These are phyloP conservation scores for Candida maltosa DNA, from an alignment of 805 yeast genomes.

Conservation along the genomic window DNA sequence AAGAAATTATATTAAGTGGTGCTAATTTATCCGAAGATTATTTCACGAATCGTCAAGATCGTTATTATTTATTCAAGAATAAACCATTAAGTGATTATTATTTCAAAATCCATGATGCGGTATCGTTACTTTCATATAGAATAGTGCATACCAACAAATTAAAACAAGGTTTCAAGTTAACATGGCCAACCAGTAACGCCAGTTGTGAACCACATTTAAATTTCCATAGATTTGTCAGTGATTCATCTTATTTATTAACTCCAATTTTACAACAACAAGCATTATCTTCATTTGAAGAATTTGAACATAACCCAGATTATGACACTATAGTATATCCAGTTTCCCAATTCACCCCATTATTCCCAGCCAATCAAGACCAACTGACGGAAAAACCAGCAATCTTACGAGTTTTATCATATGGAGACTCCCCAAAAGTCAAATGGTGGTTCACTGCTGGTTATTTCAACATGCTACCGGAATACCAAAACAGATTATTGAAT, in stretches of 20 bases:
- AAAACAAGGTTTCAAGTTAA: slow-evolving; percentile 50
- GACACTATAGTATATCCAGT: slow-evolving; percentile 83
- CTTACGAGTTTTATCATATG: slow-evolving; percentile 54
- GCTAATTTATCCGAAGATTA: slow-evolving; percentile 91
- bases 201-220: slow-evolving; percentile 66
- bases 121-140: slow-evolving; percentile 69
- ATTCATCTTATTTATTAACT: slow-evolving; percentile 52
- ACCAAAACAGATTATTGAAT: slow-evolving; percentile 53
- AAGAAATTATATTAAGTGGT: slow-evolving; percentile 83
- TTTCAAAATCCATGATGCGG: slow-evolving; percentile 61
- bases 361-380: slow-evolving; percentile 49
- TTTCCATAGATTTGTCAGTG: slow-evolving; percentile 47
- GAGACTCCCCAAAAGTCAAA: slow-evolving; percentile 50
- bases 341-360: slow-evolving; percentile 84
- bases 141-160: slow-evolving; percentile 43
- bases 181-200: slow-evolving; percentile 72
- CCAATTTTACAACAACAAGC: slow-evolving; percentile 54
- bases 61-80: slow-evolving; percentile 74
- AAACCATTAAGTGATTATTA: slow-evolving; percentile 66
- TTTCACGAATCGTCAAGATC: slow-evolving; percentile 91
- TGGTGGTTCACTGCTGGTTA: slow-evolving; percentile 97
- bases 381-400: slow-evolving; percentile 84
- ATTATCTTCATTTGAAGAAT: slow-evolving; percentile 27
- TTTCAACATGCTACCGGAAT: slow-evolving; percentile 83
- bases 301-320: slow-evolving; percentile 30